Percentiles rank a stretch among this genome's conserved stretches.
Conservation (phyloP, 768 basidiomycete species). For the Lactifluus echinatus region DNA sequence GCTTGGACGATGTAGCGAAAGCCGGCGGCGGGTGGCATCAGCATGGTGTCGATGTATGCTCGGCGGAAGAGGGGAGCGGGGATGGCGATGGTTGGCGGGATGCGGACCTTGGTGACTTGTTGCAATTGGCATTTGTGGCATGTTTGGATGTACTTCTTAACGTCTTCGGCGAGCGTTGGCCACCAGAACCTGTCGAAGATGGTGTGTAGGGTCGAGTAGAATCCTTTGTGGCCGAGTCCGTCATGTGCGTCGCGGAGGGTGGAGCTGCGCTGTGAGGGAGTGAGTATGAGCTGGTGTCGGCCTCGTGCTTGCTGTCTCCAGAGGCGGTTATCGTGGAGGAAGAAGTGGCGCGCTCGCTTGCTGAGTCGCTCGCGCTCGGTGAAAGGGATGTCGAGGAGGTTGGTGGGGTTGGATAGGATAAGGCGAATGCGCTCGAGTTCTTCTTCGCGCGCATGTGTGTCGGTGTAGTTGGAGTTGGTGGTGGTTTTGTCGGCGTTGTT, state of each 20-base stretch:
- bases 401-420: neutral
- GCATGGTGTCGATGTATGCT: no score
- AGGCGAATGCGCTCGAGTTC: no score
- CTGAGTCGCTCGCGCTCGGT: no score
- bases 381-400: neutral
- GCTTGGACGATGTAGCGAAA: neutral
- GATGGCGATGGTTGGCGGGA: neutral
- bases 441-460: no score
- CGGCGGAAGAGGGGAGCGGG: neutral
- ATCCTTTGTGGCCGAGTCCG: neutral
- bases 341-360: no score
- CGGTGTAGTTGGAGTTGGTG: no score
- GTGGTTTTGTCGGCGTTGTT: no score
- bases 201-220: neutral
- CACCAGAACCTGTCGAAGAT: neutral
- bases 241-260: neutral
- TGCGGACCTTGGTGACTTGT: neutral
- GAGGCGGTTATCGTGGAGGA: neutral
- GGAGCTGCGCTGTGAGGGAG: neutral
- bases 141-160: neutral
- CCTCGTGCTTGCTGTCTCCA: neutral
- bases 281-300: neutral
- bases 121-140: neutral
- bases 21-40: no score
- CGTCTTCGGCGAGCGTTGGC: neutral